Evolutionary conservation across 1,139 yeast species (phyloP).

Genomic region (Hemisphaericaspora xylofermentans): DNA sequence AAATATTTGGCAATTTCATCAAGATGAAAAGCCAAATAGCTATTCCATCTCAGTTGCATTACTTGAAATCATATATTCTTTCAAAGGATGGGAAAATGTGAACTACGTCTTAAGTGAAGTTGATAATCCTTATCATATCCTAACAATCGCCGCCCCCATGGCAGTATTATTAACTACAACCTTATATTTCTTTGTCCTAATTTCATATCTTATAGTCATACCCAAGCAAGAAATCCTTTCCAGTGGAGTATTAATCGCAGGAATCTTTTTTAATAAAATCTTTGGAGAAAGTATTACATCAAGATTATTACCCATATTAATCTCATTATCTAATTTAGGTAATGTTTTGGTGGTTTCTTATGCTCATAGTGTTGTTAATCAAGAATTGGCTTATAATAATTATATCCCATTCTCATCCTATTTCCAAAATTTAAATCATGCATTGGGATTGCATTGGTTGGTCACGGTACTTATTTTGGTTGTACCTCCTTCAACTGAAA

Average conservation of each 20-base stretch:
- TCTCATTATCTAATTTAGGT: conserved; percentile 74
- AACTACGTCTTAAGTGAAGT: conserved; percentile 45
- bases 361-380: conserved; percentile 76
- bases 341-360: conserved; percentile 76
- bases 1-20: conserved; percentile 27
- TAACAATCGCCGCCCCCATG: conserved; percentile 70
- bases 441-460: conserved; percentile 47
- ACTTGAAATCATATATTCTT: conserved; percentile 40
- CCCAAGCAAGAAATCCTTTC: conserved; percentile 58
- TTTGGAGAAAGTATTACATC: conserved; percentile 66
- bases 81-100: conserved; percentile 48
- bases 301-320: conserved; percentile 66
- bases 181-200: conserved; percentile 65
- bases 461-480: conserved; percentile 45
- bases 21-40: conserved; percentile 18
- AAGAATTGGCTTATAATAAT: conserved; percentile 72
- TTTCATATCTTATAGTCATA: conserved; percentile 75
- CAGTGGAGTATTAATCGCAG: conserved; percentile 73
- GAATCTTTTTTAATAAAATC: conserved; percentile 69
- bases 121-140: conserved; percentile 60
- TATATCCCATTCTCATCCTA: conserved; percentile 65
- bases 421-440: conserved; percentile 51
- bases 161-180: conserved; percentile 61
- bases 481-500: conserved; percentile 48
- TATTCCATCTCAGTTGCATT: conserved; percentile 43